Evolutionary conservation across 2,329 filamentous ascomycete genomes (phyloP).

Genomic region (Blastomyces emzantsi): DNA sequence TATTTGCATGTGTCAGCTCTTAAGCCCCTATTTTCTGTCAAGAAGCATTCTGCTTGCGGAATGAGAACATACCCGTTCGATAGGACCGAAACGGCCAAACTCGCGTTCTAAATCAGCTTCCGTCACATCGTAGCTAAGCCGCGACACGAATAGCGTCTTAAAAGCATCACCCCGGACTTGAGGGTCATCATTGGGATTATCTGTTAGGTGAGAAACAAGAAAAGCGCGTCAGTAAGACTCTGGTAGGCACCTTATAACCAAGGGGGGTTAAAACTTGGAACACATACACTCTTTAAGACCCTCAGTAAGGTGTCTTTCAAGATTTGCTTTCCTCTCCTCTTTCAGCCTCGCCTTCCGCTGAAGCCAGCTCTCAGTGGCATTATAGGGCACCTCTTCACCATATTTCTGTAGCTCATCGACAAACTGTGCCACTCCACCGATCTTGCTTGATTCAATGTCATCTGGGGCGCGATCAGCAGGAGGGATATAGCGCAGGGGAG

Average conservation of each 20-base stretch:
- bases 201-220: constrained; percentile 36
- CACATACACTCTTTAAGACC: constrained; percentile 55
- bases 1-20: constrained; percentile 21
- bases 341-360: constrained; percentile 77
- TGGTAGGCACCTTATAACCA: not conserved
- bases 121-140: constrained; percentile 80
- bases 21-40: not conserved
- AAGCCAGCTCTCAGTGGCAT: constrained; percentile 86
- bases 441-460: constrained; percentile 63
- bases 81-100: constrained; percentile 86
- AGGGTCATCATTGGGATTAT: constrained; percentile 72
- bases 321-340: constrained; percentile 63
- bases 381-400: constrained; percentile 65
- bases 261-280: not conserved
- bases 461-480: constrained; percentile 75
- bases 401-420: constrained; percentile 67
- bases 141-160: constrained; percentile 86
- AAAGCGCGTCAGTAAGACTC: constrained; percentile 6
- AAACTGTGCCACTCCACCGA: constrained; percentile 66
- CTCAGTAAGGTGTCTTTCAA: constrained; percentile 56
- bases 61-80: constrained; percentile 63
- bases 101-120: constrained; percentile 87
- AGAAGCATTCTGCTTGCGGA: not conserved
- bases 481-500: constrained; percentile 80
- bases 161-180: constrained; percentile 90